Evolutionary conservation across 768 basidiomycete species (phyloP), one percentile per base, ranked within the genome.

Genomic region (Xerocomellus amylosporus): DNA sequence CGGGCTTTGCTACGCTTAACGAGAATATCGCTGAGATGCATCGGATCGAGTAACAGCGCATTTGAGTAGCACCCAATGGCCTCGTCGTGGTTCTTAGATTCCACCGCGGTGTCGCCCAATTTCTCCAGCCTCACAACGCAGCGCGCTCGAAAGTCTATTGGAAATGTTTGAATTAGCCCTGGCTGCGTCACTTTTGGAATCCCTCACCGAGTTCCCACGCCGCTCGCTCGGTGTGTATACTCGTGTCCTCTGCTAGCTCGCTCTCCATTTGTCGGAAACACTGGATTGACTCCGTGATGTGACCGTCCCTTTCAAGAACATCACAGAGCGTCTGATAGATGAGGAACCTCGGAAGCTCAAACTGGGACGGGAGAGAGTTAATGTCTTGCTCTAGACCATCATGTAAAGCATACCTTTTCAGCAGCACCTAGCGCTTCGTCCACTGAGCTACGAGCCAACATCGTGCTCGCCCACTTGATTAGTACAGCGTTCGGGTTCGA

Each of bases 1-100:
- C 19, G 36, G 0, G 19, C 58, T 15, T 48, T 44, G 30, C 60
- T 54, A 0, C 60, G 52, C 42, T 57, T 57, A 4, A 54, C 5
- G 4, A 60, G 38, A 9, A 61, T 38, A 1, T 19, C 17, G 2
- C 0, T 2, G 2, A 0, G 30, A 2, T 42, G 6, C 2, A 1
- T 5, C 1, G 51, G 42, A 1, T 9, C 2, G 1, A 56, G 30
- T 1, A 24, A 15, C 28, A 61, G 8, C 14, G 13, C 14, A 1
- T 13, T 13, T 1, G 59, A 54, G 20, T 36, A 62, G 9, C 28
- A 17, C 19, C 5, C 2, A 7, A 17, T 15, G 3, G 60, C 53
- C n/a, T 8, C 33, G 1, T 17, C 4, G 6, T 19, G 13, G 14
- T 8, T 40, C 8, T 19, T 3, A 24, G 42, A 30, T 3, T 45